Conservation (phyloP, 495 filamentous ascomycete species). For the Penicillium flavigenum region DNA sequence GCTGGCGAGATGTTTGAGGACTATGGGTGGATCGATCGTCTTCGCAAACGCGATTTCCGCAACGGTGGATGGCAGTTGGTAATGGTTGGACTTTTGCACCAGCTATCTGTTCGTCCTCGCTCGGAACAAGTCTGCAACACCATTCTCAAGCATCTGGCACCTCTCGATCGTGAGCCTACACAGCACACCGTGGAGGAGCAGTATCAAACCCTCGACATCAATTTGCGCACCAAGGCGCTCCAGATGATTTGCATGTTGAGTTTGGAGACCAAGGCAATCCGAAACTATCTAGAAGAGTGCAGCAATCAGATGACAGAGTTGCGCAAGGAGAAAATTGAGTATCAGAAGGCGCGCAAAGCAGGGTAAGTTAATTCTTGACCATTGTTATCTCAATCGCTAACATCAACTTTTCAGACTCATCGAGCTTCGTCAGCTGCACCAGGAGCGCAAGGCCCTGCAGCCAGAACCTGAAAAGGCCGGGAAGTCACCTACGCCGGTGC, state of each 20-base stretch:
- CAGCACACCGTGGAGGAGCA: slow-evolving; percentile 66
- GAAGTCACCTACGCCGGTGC: slow-evolving; percentile 62
- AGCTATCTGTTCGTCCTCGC: slow-evolving; percentile 73
- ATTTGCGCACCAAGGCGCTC: slow-evolving; percentile 74
- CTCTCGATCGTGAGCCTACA: slow-evolving; percentile 68
- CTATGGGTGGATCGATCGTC: slow-evolving; percentile 79
- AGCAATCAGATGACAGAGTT: slow-evolving; percentile 88
- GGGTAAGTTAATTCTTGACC: slow-evolving; percentile 58
- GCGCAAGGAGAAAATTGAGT: slow-evolving; percentile 92
- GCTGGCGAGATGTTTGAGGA: slow-evolving; percentile 69
- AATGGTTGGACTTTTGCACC: slow-evolving; percentile 80
- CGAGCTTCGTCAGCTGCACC: slow-evolving; percentile 78
- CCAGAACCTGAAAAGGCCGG: slow-evolving; percentile 54
- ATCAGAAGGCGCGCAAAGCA: slow-evolving; percentile 77
- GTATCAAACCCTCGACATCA: slow-evolving; percentile 76
- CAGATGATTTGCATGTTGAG: slow-evolving; percentile 86
- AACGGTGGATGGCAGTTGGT: slow-evolving; percentile 91
- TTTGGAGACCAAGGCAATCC: slow-evolving; percentile 79
- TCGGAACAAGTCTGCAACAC: slow-evolving; percentile 72
- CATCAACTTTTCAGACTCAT: slow-evolving; percentile 58
- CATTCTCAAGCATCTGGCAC: slow-evolving; percentile 75
- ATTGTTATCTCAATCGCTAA: slow-evolving; percentile 16
- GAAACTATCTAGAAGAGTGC: slow-evolving; percentile 86
- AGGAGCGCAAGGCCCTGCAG: slow-evolving; percentile 81
- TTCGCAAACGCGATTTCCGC: slow-evolving; percentile 80